A percentile compares a stretch with the other conserved stretches of the same genome.
phyloP scores from a whole-genome alignment of 1,284 basidiomycete genomes.

The Cryptococcus floricola region DNA sequence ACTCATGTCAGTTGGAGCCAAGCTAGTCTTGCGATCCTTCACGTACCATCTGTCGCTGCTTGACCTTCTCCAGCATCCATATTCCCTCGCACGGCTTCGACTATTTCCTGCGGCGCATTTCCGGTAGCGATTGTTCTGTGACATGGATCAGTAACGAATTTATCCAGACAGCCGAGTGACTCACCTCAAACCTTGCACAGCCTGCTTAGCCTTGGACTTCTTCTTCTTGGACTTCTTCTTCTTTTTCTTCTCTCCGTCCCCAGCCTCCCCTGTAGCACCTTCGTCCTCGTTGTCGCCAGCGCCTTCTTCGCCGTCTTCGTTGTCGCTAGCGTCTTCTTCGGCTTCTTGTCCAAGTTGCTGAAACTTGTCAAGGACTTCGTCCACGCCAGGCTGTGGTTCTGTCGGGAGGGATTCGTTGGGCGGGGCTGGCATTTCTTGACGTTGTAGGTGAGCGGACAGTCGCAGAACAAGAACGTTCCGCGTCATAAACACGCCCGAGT shows the following conservation, averaged over 20 bases:
- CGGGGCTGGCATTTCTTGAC: neutral
- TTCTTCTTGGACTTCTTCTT: constrained; percentile 49
- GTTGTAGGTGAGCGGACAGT: no score
- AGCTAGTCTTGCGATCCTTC: neutral
- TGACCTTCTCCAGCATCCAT: constrained; percentile 32
- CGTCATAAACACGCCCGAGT: no score
- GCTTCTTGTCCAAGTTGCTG: constrained; percentile 24
- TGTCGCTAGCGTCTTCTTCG: constrained; percentile 21
- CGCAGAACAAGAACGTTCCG: no score
- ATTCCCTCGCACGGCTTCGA: constrained; percentile 39
- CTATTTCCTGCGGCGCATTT: constrained; percentile 40
- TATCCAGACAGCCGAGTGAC: constrained; percentile 4
- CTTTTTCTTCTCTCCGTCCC: constrained; percentile 31
- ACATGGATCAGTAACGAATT: neutral
- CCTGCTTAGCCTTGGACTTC: constrained; percentile 47
- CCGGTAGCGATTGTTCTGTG: constrained; percentile 32
- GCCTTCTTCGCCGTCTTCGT: constrained; percentile 27
- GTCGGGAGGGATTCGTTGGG: neutral
- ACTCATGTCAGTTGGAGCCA: neutral
- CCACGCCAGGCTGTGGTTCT: constrained; percentile 6
- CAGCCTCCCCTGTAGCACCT: constrained; percentile 21
- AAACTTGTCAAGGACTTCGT: constrained; percentile 37
- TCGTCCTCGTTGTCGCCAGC: constrained; percentile 23
- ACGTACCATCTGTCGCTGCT: constrained; percentile 32
- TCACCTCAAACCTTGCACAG: constrained; percentile 42